A percentile compares a stretch with the other conserved stretches of the same genome.
Evolutionary conservation across 176 grass and related monocot species (phyloP).

Genomic region (Puya raimondii): DNA sequence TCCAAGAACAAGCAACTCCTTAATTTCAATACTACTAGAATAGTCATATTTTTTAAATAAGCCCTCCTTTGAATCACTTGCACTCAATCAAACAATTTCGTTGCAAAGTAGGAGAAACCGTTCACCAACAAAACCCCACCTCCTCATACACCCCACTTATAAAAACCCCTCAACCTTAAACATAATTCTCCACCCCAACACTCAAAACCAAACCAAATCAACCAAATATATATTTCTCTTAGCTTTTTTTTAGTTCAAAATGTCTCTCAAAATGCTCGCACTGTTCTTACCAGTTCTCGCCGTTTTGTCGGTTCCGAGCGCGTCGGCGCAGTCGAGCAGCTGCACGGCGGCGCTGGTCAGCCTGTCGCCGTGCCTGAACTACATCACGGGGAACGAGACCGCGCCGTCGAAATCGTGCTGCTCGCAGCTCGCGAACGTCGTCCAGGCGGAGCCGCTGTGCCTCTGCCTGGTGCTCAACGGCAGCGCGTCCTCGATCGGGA

Average conservation of each 20-base stretch:
- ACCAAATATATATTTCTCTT: background rate
- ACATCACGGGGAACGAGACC: slow-evolving; percentile 62
- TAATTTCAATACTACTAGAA: too few relatives aligned
- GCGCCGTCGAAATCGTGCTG: slow-evolving; percentile 48
- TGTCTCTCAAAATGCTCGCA: too few relatives aligned
- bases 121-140: slow-evolving; percentile 30
- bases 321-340: slow-evolving; percentile 39
- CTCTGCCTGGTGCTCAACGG: slow-evolving; percentile 50
- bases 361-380: slow-evolving; percentile 74
- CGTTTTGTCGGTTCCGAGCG: background rate
- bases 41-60: too few relatives aligned
- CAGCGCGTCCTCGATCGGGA: slow-evolving; percentile 38
- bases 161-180: background rate
- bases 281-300: too few relatives aligned
- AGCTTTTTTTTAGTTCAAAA: slow-evolving; percentile 1
- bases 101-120: slow-evolving; percentile 37
- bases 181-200: background rate
- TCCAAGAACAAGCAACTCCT: too few relatives aligned
- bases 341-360: slow-evolving; percentile 45
- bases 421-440: slow-evolving; percentile 43
- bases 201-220: too few relatives aligned
- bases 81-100: slow-evolving; percentile 13
- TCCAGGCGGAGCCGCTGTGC: slow-evolving; percentile 56
- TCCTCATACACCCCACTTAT: background rate
- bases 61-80: background rate